phyloP scores from a whole-genome alignment of 257 asterid species.

The Echium plantagineum region DNA sequence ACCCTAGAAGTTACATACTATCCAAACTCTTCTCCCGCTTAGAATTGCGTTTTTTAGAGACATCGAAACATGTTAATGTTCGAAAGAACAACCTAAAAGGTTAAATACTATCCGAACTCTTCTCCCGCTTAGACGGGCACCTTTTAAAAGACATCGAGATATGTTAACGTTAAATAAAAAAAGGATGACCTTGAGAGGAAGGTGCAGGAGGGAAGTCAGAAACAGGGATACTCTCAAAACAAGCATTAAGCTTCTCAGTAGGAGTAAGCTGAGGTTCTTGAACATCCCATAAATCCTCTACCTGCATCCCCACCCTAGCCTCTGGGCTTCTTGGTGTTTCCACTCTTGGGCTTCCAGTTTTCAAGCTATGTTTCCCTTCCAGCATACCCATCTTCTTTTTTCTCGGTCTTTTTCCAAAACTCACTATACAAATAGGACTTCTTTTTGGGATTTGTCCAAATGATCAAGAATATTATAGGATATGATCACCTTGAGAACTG shows the following conservation, averaged over 20 bases:
- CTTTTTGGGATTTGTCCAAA: too few relatives aligned
- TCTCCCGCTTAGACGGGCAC: too few relatives aligned
- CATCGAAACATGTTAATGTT: too few relatives aligned
- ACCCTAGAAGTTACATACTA: too few relatives aligned
- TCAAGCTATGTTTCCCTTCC: constrained; percentile 32
- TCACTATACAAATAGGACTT: too few relatives aligned
- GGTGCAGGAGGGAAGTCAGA: constrained; percentile 90
- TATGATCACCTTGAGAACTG: neutral
- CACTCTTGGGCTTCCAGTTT: neutral
- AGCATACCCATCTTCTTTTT: constrained; percentile 19
- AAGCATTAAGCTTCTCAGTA: constrained; percentile 93
- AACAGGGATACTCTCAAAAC: constrained; percentile 92
- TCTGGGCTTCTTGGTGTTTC: constrained; percentile 90
- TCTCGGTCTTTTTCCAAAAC: too few relatives aligned
- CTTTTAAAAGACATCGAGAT: too few relatives aligned
- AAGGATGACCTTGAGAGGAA: constrained; percentile 44
- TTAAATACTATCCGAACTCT: too few relatives aligned
- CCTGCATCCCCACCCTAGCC: constrained; percentile 89
- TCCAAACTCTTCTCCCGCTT: too few relatives aligned
- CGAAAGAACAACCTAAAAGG: too few relatives aligned
- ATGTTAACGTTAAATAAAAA: too few relatives aligned
- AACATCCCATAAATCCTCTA: constrained; percentile 87
- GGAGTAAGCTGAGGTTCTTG: constrained; percentile 89
- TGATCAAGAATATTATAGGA: neutral
- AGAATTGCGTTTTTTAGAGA: too few relatives aligned